Base-by-base conservation (phyloP, 75 land plant species). In the Larix kaempferi region DNA sequence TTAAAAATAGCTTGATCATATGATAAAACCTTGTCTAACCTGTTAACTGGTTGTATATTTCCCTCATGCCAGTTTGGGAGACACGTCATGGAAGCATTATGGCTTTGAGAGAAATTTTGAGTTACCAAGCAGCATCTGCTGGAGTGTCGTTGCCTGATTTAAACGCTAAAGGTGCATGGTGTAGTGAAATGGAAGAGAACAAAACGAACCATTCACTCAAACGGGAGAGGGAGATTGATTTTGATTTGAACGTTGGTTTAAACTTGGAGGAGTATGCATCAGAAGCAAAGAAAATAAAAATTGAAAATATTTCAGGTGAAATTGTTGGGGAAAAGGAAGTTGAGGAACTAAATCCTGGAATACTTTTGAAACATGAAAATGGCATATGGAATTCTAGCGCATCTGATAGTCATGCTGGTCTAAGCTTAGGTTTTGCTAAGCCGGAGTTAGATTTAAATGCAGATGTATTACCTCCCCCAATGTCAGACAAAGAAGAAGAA, bases 61-160 rank as follows among this genome's bases (percentile, higher is more conserved):
- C 55, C 23, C 80, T 78, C 39, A 11, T 49, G 54, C 33, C 90
- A 95, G 99, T 88, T 44, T 98, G 99, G 99, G 99, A 98, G 78
- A 79, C 93, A 57, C 98, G 99, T 59, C 99, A 98, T 87, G 99
- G 99, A 62, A 90, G 96, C 82, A 86, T 90, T 5, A 98, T 98
- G 99, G 99, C 98, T 72, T 82, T 98, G 81, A 89, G 99, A 80
- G 99, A 98, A 83, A 95, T 98, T 75, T 83, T 98, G 22, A 90
- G 94, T 26, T 77, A 85, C 74, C 98, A 95, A 80, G 99, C 95
- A 77, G 85, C 86, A 67, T 93, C 86, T 81, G 98, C 92, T 75
- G 95, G 92, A 72, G 89, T 98, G 12, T 73, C 79, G 57, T 55
- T 82, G 59, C 88, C 91, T 74, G 88, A 89, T 66, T 61, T 89